Evolutionary conservation across 768 basidiomycete species (phyloP), one percentile per base, ranked within the genome.

Genomic region (Rhizopogon roseolus): DNA sequence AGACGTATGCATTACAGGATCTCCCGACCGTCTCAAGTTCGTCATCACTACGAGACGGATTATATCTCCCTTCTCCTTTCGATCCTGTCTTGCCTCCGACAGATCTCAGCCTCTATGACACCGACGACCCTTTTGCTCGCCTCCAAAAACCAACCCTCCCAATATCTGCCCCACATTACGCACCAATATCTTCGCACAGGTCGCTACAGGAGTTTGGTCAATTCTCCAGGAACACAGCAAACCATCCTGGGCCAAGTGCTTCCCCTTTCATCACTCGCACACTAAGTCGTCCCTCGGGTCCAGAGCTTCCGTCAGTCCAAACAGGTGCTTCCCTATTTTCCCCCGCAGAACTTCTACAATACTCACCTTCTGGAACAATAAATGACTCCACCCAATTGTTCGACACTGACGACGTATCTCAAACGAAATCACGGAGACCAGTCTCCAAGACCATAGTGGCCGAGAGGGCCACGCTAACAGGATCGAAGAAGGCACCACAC

Each of bases 11-110:
- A 25, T 13, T n/a, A 17, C 14, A n/a, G 3, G 8, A n/a, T 44
- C 37, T 39, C 44, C 10, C 56, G 55, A 7, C 55, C 39, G 1
- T 19, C 27, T 22, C 57, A 44, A 13, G 57, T 51, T 25, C 45
- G 0, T 19, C 17, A 32, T 17, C 19, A 32, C 17, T 29, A 14
- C 17, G 13, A 32, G 44, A 46, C 44, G 19, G 17, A 29, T 46
- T 29, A 0, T 19, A 32, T 32, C 6, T 32, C 17, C 44, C 13
- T 16, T 38, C 44, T 19, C 17, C 44, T 29, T 2, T 32, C 44
- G 29, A n/a, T 19, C 39, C 39, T 17, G 17, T 17, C 39, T 17
- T 40, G 4, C 39, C 39, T 17, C 8, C 39, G 17, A 40, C n/a
- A 10, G 39, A 40, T 40, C 17, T 17, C 45, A 46, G 32, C 11